phyloP scores from a whole-genome alignment of 2,329 filamentous ascomycete species.

The Monosporascus ibericus region DNA sequence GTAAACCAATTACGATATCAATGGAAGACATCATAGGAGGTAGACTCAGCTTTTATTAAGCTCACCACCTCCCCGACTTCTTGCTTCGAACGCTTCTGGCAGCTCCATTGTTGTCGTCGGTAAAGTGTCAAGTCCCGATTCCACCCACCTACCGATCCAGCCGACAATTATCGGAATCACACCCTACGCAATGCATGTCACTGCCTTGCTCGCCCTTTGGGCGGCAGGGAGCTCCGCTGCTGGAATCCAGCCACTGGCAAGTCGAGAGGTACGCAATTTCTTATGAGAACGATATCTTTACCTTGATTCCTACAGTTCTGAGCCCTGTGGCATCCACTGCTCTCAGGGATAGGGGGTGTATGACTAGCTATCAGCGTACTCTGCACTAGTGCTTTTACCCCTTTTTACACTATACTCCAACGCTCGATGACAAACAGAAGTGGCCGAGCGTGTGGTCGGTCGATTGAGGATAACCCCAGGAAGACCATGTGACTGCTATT shows the following conservation, averaged over 20 bases:
- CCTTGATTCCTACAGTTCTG: too few species aligned
- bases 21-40: not conserved
- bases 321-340: not conserved
- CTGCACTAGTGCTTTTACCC: too few species aligned
- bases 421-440: too few species aligned
- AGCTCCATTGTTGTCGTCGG: not conserved
- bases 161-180: not conserved
- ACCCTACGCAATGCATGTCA: constrained; percentile 2
- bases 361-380: not conserved
- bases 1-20: not conserved
- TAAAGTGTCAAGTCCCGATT: not conserved
- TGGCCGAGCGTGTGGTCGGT: too few species aligned
- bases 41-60: not conserved
- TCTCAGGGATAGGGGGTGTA: not conserved
- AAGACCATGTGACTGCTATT: too few species aligned
- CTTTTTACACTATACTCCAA: too few species aligned
- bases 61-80: not conserved
- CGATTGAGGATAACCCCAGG: too few species aligned
- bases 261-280: not conserved
- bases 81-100: not conserved
- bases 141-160: not conserved
- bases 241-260: constrained; percentile 1
- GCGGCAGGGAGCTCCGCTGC: constrained; percentile 7
- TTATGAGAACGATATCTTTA: not conserved
- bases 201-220: constrained; percentile 1